phyloP scores from a whole-genome alignment of 2,329 filamentous ascomycete species.

The Lithohypha guttulata region DNA sequence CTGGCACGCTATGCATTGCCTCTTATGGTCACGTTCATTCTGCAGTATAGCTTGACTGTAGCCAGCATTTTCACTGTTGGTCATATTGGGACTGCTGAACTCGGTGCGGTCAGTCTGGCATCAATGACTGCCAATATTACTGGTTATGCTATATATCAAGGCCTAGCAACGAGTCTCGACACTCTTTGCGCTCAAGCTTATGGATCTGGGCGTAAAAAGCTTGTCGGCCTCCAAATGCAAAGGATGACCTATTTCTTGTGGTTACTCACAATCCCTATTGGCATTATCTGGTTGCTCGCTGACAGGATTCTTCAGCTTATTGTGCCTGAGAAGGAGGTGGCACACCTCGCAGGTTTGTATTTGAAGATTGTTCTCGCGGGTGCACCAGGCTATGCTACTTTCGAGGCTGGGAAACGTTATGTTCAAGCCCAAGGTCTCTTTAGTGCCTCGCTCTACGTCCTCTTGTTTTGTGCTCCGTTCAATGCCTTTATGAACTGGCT shows the following conservation, averaged over 20 bases:
- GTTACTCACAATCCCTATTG: conserved; percentile 60
- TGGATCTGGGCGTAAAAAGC: conserved; percentile 76
- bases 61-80: conserved; percentile 70
- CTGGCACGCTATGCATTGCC: conserved; percentile 61
- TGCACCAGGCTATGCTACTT: conserved; percentile 63
- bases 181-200: conserved; percentile 92
- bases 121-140: conserved; percentile 74
- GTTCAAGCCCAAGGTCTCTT: conserved; percentile 85
- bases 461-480: conserved; percentile 70
- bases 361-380: conserved; percentile 59
- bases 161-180: conserved; percentile 73
- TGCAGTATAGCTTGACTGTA: conserved; percentile 79
- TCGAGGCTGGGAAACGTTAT: conserved; percentile 74
- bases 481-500: conserved; percentile 73
- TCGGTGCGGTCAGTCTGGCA: conserved; percentile 57
- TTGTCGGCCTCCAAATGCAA: conserved; percentile 76
- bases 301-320: conserved; percentile 54
- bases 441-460: conserved; percentile 68
- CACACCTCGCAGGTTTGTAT: conserved; percentile 61
- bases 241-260: conserved; percentile 71
- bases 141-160: conserved; percentile 63
- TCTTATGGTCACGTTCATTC: conserved; percentile 60
- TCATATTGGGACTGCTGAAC: conserved; percentile 58
- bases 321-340: conserved; percentile 62
- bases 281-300: conserved; percentile 58